Percentiles rank a stretch among this genome's conserved stretches.
phyloP scores from a whole-genome alignment of 371 early-diverging fungal species.

The Mucor lusitanicus region DNA sequence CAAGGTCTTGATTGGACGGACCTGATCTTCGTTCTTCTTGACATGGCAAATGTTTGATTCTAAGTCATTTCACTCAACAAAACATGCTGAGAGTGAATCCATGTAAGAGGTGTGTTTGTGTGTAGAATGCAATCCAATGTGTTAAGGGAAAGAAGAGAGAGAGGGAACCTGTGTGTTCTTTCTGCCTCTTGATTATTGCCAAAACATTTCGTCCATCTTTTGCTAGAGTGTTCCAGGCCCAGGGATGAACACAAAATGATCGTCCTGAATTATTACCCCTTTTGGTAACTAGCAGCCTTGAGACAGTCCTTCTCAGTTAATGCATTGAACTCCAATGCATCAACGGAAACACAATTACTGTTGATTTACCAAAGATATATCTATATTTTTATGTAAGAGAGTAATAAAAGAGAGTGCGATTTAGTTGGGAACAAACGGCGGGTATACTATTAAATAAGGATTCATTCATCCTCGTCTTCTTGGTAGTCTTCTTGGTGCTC shows the following conservation, averaged over 20 bases:
- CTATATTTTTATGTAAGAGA: too few relatives aligned
- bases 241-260: neutral
- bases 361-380: too few relatives aligned
- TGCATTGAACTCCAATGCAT: too few relatives aligned
- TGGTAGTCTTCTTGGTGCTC: neutral
- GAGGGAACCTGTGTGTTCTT: neutral
- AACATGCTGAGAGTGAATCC: neutral
- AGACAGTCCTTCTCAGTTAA: too few relatives aligned
- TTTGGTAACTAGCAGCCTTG: too few relatives aligned
- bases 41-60: neutral
- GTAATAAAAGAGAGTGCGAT: too few relatives aligned
- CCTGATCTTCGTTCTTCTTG: neutral
- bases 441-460: too few relatives aligned
- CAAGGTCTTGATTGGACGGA: neutral
- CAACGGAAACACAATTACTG: too few relatives aligned
- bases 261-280: slow-evolving; percentile 1
- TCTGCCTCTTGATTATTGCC: too few relatives aligned
- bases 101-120: neutral
- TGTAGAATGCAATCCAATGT: neutral
- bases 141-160: neutral
- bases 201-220: neutral
- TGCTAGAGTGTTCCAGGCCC: neutral
- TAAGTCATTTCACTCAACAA: neutral
- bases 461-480: too few relatives aligned
- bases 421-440: too few relatives aligned